Conservation (phyloP, 1,284 basidiomycete species). For the Sanguinoderma infundibulare region DNA sequence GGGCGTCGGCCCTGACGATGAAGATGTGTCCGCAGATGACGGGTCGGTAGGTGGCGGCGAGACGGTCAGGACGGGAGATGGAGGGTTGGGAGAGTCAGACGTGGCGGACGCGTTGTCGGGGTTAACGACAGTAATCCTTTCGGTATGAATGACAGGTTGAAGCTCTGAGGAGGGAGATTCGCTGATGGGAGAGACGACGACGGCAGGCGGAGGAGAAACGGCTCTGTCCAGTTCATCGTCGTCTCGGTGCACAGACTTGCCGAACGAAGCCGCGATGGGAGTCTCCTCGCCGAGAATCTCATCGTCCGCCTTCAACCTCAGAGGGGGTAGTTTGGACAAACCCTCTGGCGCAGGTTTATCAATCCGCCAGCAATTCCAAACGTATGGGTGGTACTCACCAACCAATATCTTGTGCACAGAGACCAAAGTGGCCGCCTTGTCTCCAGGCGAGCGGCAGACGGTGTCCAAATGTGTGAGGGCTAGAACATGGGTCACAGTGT, state of each 20-base stretch:
- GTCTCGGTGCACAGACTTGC: conserved; percentile 24
- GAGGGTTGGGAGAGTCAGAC: conserved; percentile 16
- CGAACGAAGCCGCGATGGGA: conserved; percentile 38
- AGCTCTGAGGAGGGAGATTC: conserved; percentile 18
- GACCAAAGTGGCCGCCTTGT: conserved; percentile 83
- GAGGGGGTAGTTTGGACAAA: conserved; percentile 66
- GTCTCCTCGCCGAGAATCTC: conserved; percentile 44
- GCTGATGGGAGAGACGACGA: conserved; percentile 33
- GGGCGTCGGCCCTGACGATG: conserved; percentile 40
- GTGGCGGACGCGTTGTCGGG: conserved; percentile 13
- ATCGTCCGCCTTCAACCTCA: conserved; percentile 65
- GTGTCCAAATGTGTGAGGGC: conserved; percentile 74
- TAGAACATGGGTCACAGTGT: conserved; percentile 33
- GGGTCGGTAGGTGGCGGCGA: conserved; percentile 32
- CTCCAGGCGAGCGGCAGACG: conserved; percentile 67
- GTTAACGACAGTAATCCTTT: conserved; percentile 17
- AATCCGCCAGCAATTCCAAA: background rate
- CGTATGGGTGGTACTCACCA: conserved; percentile 47
- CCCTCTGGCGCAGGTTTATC: conserved; percentile 54
- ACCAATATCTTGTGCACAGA: conserved; percentile 84
- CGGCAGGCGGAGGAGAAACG: conserved; percentile 31
- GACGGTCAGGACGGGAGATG: conserved; percentile 32
- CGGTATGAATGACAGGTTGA: conserved; percentile 8
- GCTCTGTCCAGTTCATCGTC: conserved; percentile 25
- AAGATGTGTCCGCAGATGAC: conserved; percentile 8